These are phyloP conservation scores for Ceratobasidium sp. DNA, from an alignment of 1,284 basidiomycete species.

Conservation along the genomic window DNA sequence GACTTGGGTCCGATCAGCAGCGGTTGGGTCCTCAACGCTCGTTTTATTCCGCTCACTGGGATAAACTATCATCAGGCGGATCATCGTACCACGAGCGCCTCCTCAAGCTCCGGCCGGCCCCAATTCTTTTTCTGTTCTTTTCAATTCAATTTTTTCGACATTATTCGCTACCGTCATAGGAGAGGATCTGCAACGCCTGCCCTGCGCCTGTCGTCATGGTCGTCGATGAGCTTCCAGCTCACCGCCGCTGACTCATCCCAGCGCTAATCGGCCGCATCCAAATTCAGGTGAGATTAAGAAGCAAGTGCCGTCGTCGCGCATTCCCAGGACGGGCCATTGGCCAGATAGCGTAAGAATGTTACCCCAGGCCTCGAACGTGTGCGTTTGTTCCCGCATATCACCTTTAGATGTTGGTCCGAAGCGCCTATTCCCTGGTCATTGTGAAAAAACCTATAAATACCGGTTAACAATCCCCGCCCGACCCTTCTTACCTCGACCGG, in stretches of 20 bases:
- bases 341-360: neutral
- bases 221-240: no score
- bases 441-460: no score
- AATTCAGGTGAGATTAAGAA: slow-evolving; percentile 19
- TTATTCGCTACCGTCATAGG: no score
- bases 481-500: neutral
- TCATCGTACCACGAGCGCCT: neutral
- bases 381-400: neutral
- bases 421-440: no score
- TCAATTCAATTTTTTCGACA: neutral
- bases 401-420: no score
- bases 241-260: slow-evolving; percentile 15
- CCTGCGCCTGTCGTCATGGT: no score
- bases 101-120: slow-evolving; percentile 41
- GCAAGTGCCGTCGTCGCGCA: slow-evolving; percentile 14
- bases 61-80: slow-evolving; percentile 37
- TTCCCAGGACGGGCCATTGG: neutral
- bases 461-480: no score
- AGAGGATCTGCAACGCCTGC: no score
- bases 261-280: slow-evolving; percentile 1
- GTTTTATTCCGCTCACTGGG: neutral
- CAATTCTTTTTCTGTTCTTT: neutral
- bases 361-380: neutral
- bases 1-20: neutral
- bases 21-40: neutral